Conservation (phyloP, 495 filamentous ascomycete genomes). For the Neurospora sp. region DNA sequence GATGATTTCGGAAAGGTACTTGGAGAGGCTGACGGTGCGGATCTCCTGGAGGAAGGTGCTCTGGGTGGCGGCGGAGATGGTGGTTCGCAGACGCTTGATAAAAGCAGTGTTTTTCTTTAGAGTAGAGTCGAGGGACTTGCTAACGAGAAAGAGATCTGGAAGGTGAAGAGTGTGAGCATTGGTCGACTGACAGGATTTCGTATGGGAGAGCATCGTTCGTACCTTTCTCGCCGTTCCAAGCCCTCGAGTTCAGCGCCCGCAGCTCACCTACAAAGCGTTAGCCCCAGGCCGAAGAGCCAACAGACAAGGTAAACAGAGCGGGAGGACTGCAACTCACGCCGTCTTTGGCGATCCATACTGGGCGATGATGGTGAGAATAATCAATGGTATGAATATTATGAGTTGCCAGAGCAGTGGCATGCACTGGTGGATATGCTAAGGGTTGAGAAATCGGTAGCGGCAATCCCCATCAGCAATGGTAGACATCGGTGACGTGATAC, state of each 20-base stretch:
- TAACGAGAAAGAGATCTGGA: slow-evolving; percentile 69
- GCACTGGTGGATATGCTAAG: slow-evolving; percentile 33
- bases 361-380: slow-evolving; percentile 4
- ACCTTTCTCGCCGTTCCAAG: slow-evolving; percentile 86
- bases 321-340: slow-evolving; percentile 49
- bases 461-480: slow-evolving; percentile 31
- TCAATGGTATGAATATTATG: slow-evolving; percentile 9
- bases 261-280: slow-evolving; percentile 59
- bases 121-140: slow-evolving; percentile 80
- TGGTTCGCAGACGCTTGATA: slow-evolving; percentile 91
- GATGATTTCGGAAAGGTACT: slow-evolving; percentile 95
- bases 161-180: slow-evolving; percentile 1
- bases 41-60: slow-evolving; percentile 85
- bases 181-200: slow-evolving; percentile 3
- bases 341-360: slow-evolving; percentile 74
- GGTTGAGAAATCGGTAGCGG: slow-evolving; percentile 38
- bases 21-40: slow-evolving; percentile 84
- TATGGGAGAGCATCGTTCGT: slow-evolving; percentile 13
- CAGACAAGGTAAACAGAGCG: neutral
- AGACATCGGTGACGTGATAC: slow-evolving; percentile 35
- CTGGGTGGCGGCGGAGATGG: slow-evolving; percentile 66
- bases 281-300: slow-evolving; percentile 18
- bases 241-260: slow-evolving; percentile 72
- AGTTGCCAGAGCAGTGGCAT: slow-evolving; percentile 24
- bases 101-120: slow-evolving; percentile 99